These are phyloP conservation scores for Penicillium atrosanguineum DNA, from an alignment of 495 filamentous ascomycete species.

Conservation along the genomic window DNA sequence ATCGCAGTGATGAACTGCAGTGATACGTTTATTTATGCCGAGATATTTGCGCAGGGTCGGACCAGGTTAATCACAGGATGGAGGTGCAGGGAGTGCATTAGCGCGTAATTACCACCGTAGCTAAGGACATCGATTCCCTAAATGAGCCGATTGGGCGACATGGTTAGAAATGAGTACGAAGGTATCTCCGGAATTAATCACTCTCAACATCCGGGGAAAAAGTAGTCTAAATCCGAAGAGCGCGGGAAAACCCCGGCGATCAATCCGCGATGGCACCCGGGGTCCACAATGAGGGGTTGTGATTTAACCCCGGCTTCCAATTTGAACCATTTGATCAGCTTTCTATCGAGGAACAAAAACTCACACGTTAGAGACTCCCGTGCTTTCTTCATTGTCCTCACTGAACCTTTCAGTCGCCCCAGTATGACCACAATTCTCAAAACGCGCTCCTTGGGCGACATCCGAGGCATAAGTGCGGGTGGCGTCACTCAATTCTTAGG, in stretches of 20 bases:
- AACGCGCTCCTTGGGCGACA: constrained; percentile 15
- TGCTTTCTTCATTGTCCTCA: neutral
- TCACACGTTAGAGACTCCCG: neutral
- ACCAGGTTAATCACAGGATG: neutral
- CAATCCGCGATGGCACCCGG: too few relatives aligned
- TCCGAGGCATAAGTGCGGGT: constrained; percentile 20
- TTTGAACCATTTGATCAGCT: neutral
- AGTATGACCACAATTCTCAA: neutral
- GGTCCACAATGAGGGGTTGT: neutral
- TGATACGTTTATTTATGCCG: too few relatives aligned
- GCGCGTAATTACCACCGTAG: too few relatives aligned
- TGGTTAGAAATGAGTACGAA: too few relatives aligned
- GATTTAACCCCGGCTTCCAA: neutral
- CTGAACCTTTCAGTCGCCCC: neutral
- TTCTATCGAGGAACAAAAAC: neutral
- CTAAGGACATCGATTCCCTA: too few relatives aligned
- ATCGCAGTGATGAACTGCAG: too few relatives aligned
- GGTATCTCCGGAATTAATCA: neutral
- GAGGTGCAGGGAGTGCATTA: neutral
- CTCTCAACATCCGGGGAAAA: neutral
- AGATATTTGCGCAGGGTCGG: neutral
- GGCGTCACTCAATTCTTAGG: constrained; percentile 31
- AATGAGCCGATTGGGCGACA: neutral
- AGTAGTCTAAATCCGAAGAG: neutral
- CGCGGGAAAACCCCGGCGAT: neutral